A percentile compares a stretch with the other conserved stretches of the same genome.
These are phyloP conservation scores for Tulasnella sp. DNA, from an alignment of 768 basidiomycete genomes.

Conservation along the genomic window DNA sequence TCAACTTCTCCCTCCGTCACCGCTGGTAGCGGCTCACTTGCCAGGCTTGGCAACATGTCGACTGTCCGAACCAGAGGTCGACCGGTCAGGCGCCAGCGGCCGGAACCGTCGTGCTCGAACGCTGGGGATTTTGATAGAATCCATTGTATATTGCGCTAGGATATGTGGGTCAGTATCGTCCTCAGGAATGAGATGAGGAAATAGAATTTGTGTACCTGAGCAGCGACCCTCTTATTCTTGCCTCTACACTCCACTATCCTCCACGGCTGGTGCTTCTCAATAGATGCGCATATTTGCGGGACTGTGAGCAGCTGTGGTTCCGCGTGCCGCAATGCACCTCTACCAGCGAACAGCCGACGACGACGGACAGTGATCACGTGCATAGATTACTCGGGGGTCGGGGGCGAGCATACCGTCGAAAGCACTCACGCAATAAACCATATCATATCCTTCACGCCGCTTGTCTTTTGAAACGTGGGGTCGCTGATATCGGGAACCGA, in stretches of 20 bases:
- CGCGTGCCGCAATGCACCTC: background rate
- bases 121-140: background rate
- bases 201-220: background rate
- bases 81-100: background rate
- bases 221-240: background rate
- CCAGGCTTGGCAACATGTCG: background rate
- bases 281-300: background rate
- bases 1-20: background rate
- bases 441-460: background rate
- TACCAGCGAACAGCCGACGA: background rate
- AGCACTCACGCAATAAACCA: background rate
- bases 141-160: background rate
- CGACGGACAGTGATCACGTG: background rate
- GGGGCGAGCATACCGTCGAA: no score
- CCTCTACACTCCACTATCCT: background rate
- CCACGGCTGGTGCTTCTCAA: background rate
- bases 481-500: background rate
- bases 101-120: background rate
- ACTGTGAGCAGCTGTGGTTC: background rate
- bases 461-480: background rate
- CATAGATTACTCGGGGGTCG: no score
- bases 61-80: background rate
- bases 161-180: background rate
- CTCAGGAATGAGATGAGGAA: no score
- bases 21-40: background rate